Evolutionary conservation across 108 stramenopile genomes (phyloP), one percentile per base, ranked within the genome.

Genomic region (Nannochloropsis gaditana): DNA sequence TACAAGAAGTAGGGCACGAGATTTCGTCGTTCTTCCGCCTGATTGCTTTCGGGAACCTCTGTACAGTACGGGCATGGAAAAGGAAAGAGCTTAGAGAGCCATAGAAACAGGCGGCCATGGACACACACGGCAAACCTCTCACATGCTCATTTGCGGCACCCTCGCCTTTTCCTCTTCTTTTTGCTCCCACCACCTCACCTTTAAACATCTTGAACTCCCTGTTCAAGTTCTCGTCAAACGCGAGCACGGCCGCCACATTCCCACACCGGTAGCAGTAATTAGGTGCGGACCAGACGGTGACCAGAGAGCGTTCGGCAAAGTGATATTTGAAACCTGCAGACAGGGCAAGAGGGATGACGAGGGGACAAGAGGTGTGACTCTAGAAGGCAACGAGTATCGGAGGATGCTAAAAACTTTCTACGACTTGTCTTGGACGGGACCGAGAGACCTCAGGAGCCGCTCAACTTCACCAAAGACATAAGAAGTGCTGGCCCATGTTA

Each of bases 261-360:
- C 97, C 97, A 90, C 98, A 99, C 31, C 97, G 91, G 87, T 97
- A 97, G 90, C 97, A 97, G 86, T 99, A 99, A 83, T 97, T 97
- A 9, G 98, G 98, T 19, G 97, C 97, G 21, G 93, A 93, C 95
- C 96, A 99, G 0, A 98, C 95, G 5, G 95, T 97, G 50, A 88
- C 89, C 15, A 90, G 86, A 45, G 84, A 88, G 45, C 85, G 87
- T 15, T 44, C 44, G 83, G 90, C 83, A 43, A 90, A 90, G 84
- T 90, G 90, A 85, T 87, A 90, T 87, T 91, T 90, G 85, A 81
- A 88, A 15, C 47, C 47, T 50, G 47, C 47, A 15, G 15, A 15
- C 11, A 15, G 15, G 47, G 47, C 11, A 50, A 15, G 47, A 50
- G 59, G 59, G 59, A 73, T 15, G 59, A n/a, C 15, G 59, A n/a